Evolutionary conservation across 2,329 filamentous ascomycete species (phyloP), one percentile per base, ranked within the genome.

Genomic region (Colletotrichum falcatum): DNA sequence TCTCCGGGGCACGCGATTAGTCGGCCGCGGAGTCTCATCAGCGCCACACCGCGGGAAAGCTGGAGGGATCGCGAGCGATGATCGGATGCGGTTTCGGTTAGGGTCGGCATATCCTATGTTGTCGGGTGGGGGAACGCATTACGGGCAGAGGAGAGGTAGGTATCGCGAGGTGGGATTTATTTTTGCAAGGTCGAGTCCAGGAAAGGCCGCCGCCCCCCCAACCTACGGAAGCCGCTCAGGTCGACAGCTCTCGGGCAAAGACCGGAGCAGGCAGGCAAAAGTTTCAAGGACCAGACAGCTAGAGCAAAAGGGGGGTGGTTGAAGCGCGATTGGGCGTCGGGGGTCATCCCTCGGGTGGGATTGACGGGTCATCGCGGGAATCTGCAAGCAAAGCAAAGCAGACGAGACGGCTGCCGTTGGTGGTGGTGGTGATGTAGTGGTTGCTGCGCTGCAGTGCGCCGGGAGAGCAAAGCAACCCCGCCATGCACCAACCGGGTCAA

Each of bases 41-140:
- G n/a, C 37, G 20, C 16, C n/a, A 30, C 18, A 28, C 28, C 37
- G 39, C 64, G 56, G 64, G 53, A 66, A 66, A 61, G 28, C 51
- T 66, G 56, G 28, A n/a, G 46, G 30, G 30, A 20, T 30, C 26
- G 42, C 20, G 48, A 61, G 64, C 64, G 64, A 61, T 61, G 46
- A 61, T 61, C 56, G 64, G 64, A 61, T 11, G 58, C n/a, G 28
- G 26, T 42, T 26, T 20, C 64, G 64, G 64, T 20, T 61, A 61
- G 23, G n/a, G 23, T 66, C 64, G 56, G 56, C 64, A 54, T 46
- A 61, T 9, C 20, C 33, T 20, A 7, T 51, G 14, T 28, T 51
- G 46, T 26, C 12, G 35, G 14, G 11, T 37, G 6, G 20, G 20
- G 26, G 16, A 9, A 23, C 16, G 30, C 26, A 49, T 28, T 2